Evolutionary conservation across 345 rosid genomes (phyloP), one percentile per base, ranked within the genome.

Genomic region (Raphanus raphanistrum): DNA sequence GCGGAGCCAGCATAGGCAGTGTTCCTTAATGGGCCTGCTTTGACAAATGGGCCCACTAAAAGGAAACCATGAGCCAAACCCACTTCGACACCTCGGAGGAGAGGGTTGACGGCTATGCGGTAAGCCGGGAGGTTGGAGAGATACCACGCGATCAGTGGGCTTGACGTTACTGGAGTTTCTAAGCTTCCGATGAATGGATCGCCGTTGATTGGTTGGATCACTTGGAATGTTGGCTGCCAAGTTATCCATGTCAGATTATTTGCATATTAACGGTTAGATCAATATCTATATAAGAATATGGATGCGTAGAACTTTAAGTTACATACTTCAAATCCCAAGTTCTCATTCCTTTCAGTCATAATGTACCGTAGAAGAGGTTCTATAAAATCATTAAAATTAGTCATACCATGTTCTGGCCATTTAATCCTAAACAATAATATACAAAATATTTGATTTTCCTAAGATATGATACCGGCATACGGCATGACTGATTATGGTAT

Each of bases 151-250:
- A 95, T 80, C 76, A 95, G 65, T 0, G 98, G 98, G 88, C 98
- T 92, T 29, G 98, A 92, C 54, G 99, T 95, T 3, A 91, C 82
- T 4, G 98, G 98, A 63, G 98, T 92, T 82, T 95, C 99, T 2
- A 95, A 90, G 80, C 96, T 95, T 76, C 98, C 99, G 17, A 92
- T 92, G 89, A 92, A 95, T 2, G 99, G 99, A 71, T 95, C 99
- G 3, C 97, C 98, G 41, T 95, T 92, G 84, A 95, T 91, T 63
- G 99, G 99, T 84, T 95, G 92, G 59, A 95, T 2, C 73, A 95
- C 99, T 85, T 95, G 97, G 84, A 81, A 95, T 15, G 91, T 95
- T 81, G 94, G 90, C 98, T 91, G 90, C 52, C 68, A 63, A 63
- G 41, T 31, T 15, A 15, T 33, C 17, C 12, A 7, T 32, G 25